Percentiles rank a stretch among this genome's conserved stretches.
These are phyloP conservation scores for Oxalis stricta DNA, from an alignment of 441 rosid genomes.

Conservation along the genomic window DNA sequence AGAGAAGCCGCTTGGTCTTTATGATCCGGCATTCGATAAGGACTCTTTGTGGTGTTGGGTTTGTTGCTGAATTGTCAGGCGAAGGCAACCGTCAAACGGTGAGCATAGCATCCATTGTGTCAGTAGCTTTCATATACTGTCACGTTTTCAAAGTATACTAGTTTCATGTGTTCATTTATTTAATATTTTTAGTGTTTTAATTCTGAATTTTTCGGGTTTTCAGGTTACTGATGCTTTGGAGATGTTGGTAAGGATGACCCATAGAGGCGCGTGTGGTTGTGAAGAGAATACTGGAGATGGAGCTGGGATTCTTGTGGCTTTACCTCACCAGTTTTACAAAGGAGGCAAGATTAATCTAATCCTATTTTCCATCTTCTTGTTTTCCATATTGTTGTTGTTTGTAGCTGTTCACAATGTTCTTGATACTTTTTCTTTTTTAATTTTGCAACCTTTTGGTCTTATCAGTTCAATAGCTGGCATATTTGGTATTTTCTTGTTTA, in stretches of 20 bases:
- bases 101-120: conserved; percentile 4
- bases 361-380: neutral
- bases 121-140: too few relatives aligned
- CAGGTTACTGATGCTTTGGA: conserved; percentile 91
- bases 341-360: conserved; percentile 38
- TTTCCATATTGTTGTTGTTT: neutral
- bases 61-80: conserved; percentile 91
- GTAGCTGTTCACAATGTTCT: neutral
- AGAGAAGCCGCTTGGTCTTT: conserved; percentile 95
- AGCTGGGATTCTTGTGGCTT: conserved; percentile 94
- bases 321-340: conserved; percentile 75
- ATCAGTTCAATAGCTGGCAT: too few relatives aligned
- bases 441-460: too few relatives aligned
- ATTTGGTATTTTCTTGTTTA: too few relatives aligned
- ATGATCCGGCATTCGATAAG: conserved; percentile 87
- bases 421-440: neutral
- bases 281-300: conserved; percentile 98
- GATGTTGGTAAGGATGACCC: conserved; percentile 96
- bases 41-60: conserved; percentile 99
- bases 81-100: conserved; percentile 89
- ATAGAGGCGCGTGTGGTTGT: conserved; percentile 99
- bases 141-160: too few relatives aligned
- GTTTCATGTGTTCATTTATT: too few relatives aligned
- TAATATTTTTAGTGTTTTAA: neutral
- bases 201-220: neutral